phyloP scores from a whole-genome alignment of 179 eudicot species.

The Kewa caespitosa region DNA sequence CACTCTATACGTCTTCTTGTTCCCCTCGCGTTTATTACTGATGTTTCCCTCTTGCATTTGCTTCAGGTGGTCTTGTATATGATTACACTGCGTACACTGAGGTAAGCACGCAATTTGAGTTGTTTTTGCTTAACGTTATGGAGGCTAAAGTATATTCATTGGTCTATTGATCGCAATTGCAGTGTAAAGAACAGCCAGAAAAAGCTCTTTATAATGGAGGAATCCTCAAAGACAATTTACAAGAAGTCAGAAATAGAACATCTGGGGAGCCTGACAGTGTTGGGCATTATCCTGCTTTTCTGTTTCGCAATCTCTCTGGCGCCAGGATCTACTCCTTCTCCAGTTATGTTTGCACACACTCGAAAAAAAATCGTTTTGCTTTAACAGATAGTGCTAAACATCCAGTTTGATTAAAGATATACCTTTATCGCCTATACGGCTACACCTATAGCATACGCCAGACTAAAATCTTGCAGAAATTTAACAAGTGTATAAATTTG shows the following conservation, averaged over 20 bases:
- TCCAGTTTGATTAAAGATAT: too few species aligned
- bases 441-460: too few species aligned
- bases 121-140: neutral
- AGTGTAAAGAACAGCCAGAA: constrained; percentile 71
- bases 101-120: constrained; percentile 32
- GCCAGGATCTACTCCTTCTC: constrained; percentile 45
- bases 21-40: neutral
- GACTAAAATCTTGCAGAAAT: too few species aligned
- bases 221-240: constrained; percentile 39
- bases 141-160: neutral
- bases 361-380: too few species aligned
- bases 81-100: constrained; percentile 63
- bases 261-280: constrained; percentile 7
- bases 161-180: neutral
- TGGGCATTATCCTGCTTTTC: constrained; percentile 40
- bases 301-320: constrained; percentile 47
- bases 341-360: constrained; percentile 48
- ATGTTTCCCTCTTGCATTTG: neutral
- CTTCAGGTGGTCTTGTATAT: constrained; percentile 49
- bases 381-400: too few species aligned
- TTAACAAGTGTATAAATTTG: too few species aligned
- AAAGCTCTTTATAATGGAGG: constrained; percentile 73
- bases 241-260: neutral
- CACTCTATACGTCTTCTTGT: neutral
- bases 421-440: too few species aligned